Evolutionary conservation across 2,329 filamentous ascomycete species (phyloP), one percentile per base, ranked within the genome.

Genomic region (Hypomyces rosellus): DNA sequence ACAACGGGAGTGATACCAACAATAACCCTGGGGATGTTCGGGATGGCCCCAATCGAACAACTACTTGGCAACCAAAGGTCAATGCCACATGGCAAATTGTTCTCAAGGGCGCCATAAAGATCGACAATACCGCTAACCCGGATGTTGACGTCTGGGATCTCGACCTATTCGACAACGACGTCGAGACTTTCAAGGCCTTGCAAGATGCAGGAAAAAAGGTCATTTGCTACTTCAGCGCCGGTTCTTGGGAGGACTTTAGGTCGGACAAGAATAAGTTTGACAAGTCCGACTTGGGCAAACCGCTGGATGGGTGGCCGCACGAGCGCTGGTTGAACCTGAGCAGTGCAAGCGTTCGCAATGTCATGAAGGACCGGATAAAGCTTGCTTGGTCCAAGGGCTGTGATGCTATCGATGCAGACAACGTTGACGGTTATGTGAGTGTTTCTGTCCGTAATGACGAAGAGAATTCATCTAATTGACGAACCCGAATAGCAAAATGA

Each of bases 151-250:
- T 85, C 39, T 70, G 62, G 51, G 68, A 71, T 53, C 48, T 82
- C 1, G 71, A 76, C 12, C 65, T 85, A 41, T 85, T 77, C 63
- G 82, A 85, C 62, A 82, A 71, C 57, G 47, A 60, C 22, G 54
- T 50, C 2, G 46, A 55, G 13, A 64, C 64, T 2, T 62, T 86
- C 51, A 73, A 81, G 53, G 69, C 82, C 12, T 81, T 84, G 63
- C 70, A 75, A 50, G 79, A 77, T 46, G 64, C 69, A 5, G 77
- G 75, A 8, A 78, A 78, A 60, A 81, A 78, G 54, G 78, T 88
- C 48, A 83, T 89, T 52, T 89, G 86, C 70, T 89, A 89, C 67
- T 89, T 89, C 69, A 85, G 81, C 46, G 84, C 83, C 0, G 86
- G 86, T 1, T 84, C 80, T 7, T 87, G 77, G 58, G 86, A 89